Base-by-base conservation (phyloP, 2,329 filamentous ascomycete genomes). In the Diaporthe ampelina region DNA sequence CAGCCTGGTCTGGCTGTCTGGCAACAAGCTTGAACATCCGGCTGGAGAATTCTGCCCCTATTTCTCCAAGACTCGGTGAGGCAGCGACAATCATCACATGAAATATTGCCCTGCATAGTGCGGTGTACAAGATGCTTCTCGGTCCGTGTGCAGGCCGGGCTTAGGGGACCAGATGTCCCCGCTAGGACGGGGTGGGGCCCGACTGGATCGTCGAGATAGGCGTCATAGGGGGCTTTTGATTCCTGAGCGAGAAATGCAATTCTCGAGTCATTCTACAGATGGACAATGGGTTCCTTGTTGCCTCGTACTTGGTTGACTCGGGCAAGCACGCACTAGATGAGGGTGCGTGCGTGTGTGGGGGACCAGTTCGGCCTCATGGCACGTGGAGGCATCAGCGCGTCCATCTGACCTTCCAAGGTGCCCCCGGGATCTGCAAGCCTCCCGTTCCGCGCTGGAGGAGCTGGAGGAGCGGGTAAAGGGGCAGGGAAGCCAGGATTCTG, bases 391-490 rank as follows among this genome's bases (percentile, higher is more conserved):
- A 52, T 37, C 32, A n/a, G 63, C 48, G n/a, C 45, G 32, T 26
- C 63, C 63, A 68, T 68, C 63, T 68, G 48, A 68, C 63, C 63
- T 40, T 37, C 29, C 13, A 35, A 17, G 13, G 40, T 40, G 17
- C 37, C 43, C 15, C 48, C 48, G 63, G 63, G 63, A 68, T 68
- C 63, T 68, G 63, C 63, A 68, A 29, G 63, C 19, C 63, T 52
- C 63, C 48, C 63, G 63, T 68, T 21, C 63, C 63, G 63, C 13
- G 29, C 63, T 68, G 63, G 29, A 68, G 63, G 45, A 68, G 63
- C 63, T 54, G 32, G 11, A 68, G 45, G 48, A 37, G 43, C 61
- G 21, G 61, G 26, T 40, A 29, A 61, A 43, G 45, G 43, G 61
- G 40, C 40, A 43, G 40, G 11, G 9, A n/a, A 19, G 29, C 19